Evolutionary conservation across 192 early-diverging fungal species (phyloP), one percentile per base, ranked within the genome.

Genomic region (Lobulomyces angularis): DNA sequence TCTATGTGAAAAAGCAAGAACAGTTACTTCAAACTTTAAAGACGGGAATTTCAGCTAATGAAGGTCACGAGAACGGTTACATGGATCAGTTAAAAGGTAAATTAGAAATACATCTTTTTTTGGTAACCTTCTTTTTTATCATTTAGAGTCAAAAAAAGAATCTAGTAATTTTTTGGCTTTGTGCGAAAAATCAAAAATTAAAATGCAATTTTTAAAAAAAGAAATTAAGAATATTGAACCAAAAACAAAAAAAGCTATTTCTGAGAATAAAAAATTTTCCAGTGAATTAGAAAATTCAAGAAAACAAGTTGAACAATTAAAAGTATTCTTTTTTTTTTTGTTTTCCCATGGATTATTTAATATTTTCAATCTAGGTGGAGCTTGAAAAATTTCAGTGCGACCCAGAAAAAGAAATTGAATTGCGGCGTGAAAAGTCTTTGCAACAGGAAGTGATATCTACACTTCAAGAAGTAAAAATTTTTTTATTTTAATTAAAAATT

Each of bases 31-130:
- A 90, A 51, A 90, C 89, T 3, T 69, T 98, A 19, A 86, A 88
- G 1, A 98, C 91, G 0, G 95, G 95, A 18, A 59, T 98, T 22
- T 71, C 91, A 11, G 76, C 88, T 2, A 76, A 80, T 34, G 86
- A 91, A 51, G 90, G 91, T 4, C 79, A 90, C 42, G 87, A 98
- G 43, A 87, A 82, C 50, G 90, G 94, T 1, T 98, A 93, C 44
- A 81, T 90, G 80, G 84, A 94, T 61, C 94, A 96, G 51, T 60
- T 98, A n/a, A 77, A 86, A 56, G 62, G 79, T 76, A 57, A 11
- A 5, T 32, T 3, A 8, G 17, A 31, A 16, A 16, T 11, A 18
- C 11, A 16, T 6, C 8, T 6, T 3, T 23, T 37, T 2, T 3
- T 60, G 8, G 9, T 28, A 26, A 3, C 23, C 37, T n/a, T n/a